Base-by-base conservation (phyloP, 2,329 filamentous ascomycete species). In the Clonostachys chloroleuca region DNA sequence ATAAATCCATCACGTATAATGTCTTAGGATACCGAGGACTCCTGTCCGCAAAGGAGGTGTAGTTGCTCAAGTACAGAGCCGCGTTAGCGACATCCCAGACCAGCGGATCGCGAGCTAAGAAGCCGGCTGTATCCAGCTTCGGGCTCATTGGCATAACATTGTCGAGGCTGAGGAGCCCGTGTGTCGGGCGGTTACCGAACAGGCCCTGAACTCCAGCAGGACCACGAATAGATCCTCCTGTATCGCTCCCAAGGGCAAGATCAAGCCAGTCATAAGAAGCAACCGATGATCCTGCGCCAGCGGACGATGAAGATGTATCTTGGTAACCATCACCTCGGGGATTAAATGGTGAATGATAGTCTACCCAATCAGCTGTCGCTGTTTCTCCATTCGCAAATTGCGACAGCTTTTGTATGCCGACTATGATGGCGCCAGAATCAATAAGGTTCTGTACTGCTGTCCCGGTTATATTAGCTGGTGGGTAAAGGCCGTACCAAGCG, bases 401-500 rank as follows among this genome's bases (percentile, higher is more conserved):
- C 13, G 64, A 66, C 2, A 69, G 66, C 50, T 72, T 72, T 52
- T 68, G 68, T 55, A 73, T 73, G 3, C 74, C 73, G 2, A 77
- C 60, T 6, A 77, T 51, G 5, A 74, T 56, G 1, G 77, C 80
- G 3, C 83, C 83, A 2, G 73, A 70, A 51, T 83, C 75, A 33
- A 86, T 70, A 3, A 86, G 64, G 12, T 71, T 68, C 51, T 83
- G 77, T 1, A 87, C 70, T 1, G 73, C 64, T 2, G 70, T 56
- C 1, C 74, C 77, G 3, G 75, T 82, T 6, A 54, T 57, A 4
- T 68, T 72, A 0, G 68, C 66, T 4, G 71, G 58, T 5, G 70
- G 68, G 51, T 81, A 78, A 4, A 84, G 62, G 45, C 73, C 59
- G 44, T 76, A 77, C 65, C 73, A 84, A 3, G 81, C 79, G 36